Conservation (phyloP, 805 yeast species). For the Naumovozyma baii region DNA sequence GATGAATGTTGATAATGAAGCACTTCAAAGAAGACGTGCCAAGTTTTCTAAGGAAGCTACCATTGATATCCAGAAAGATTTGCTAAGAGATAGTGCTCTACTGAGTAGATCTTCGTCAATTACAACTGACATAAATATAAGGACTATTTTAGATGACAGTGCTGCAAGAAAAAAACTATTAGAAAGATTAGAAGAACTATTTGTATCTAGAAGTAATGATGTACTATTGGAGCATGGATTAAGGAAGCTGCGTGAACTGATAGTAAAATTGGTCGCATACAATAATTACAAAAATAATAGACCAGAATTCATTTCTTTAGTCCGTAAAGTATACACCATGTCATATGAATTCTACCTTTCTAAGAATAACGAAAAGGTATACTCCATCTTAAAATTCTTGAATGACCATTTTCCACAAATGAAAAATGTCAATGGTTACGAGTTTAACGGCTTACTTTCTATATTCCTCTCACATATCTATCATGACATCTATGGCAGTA, state of each 20-base stretch:
- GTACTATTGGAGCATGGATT: constrained; percentile 28
- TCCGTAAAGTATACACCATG: constrained; percentile 10
- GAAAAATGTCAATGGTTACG: constrained; percentile 3
- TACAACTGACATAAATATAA: constrained; percentile 15
- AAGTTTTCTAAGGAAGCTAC: constrained; percentile 29
- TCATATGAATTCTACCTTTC: constrained; percentile 12
- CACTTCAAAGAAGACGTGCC: constrained; percentile 23
- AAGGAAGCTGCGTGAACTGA: constrained; percentile 20
- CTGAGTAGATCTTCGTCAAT: constrained; percentile 59
- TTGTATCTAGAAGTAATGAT: constrained; percentile 10
- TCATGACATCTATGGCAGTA: not conserved
- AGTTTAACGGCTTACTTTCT: not conserved
- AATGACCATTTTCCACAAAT: constrained; percentile 7
- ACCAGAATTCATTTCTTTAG: constrained; percentile 8
- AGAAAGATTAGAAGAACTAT: constrained; percentile 25
- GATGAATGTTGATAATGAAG: constrained; percentile 1
- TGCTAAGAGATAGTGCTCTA: constrained; percentile 37
- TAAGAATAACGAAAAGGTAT: constrained; percentile 8
- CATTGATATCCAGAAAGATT: constrained; percentile 14
- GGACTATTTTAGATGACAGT: constrained; percentile 35
- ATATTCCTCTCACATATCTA: not conserved
- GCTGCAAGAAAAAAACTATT: constrained; percentile 36
- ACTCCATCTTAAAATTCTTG: constrained; percentile 12
- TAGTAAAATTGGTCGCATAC: constrained; percentile 15
- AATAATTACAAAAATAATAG: constrained; percentile 6